These are phyloP conservation scores for Gardenia jasminoides DNA, from an alignment of 257 asterid species.

Conservation along the genomic window DNA sequence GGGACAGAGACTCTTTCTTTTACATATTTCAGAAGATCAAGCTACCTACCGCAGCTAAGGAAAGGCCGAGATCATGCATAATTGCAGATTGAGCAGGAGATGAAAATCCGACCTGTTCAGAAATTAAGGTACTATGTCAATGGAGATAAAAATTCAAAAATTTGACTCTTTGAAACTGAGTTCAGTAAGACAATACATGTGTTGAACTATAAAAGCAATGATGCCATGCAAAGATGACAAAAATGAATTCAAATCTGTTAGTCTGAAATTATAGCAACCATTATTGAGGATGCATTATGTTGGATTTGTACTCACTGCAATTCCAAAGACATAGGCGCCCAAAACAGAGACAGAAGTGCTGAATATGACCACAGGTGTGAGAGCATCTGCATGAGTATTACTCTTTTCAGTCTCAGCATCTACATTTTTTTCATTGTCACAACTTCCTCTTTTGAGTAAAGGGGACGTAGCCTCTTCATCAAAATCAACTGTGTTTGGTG, in stretches of 20 bases:
- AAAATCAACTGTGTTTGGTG: constrained; percentile 12
- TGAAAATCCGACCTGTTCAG: constrained; percentile 70
- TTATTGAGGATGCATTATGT: neutral
- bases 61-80: constrained; percentile 59
- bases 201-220: neutral
- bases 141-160: neutral
- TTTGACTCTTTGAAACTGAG: neutral
- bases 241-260: neutral
- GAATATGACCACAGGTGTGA: constrained; percentile 53
- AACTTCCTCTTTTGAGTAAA: constrained; percentile 15
- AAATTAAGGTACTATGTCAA: neutral
- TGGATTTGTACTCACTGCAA: constrained; percentile 46
- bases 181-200: neutral
- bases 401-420: neutral
- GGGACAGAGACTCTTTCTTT: neutral
- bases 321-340: constrained; percentile 87
- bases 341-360: constrained; percentile 77
- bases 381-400: constrained; percentile 26
- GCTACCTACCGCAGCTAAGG: constrained; percentile 56
- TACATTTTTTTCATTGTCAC: neutral
- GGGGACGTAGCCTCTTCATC: constrained; percentile 18
- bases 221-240: neutral
- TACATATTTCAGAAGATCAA: neutral
- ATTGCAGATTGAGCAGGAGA: constrained; percentile 84
- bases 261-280: neutral